Evolutionary conservation across 1,284 basidiomycete genomes (phyloP).

Genomic region (Ceraceosorus guamensis): DNA sequence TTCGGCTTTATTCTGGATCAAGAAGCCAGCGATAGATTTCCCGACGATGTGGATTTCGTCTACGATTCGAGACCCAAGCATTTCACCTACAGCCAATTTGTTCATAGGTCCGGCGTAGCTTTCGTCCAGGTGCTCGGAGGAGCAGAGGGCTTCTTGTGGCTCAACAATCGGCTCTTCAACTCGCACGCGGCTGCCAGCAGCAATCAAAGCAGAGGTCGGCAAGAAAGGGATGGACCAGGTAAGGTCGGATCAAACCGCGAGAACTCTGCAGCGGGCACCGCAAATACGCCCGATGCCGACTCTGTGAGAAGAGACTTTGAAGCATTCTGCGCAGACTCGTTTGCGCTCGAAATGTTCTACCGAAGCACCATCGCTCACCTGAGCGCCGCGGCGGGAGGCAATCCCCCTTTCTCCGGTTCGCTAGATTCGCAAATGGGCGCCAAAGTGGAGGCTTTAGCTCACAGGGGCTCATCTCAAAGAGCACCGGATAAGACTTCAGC

Average conservation of each 20-base stretch:
- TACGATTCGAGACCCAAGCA: constrained; percentile 42
- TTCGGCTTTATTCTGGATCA: constrained; percentile 47
- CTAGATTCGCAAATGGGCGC: too few species aligned
- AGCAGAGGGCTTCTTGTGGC: constrained; percentile 42
- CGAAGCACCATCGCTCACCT: constrained; percentile 9
- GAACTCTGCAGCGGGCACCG: background rate
- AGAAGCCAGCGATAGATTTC: constrained; percentile 36
- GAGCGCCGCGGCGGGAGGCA: background rate
- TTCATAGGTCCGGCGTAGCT: constrained; percentile 40
- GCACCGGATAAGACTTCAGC: too few species aligned
- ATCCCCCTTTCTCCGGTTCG: too few species aligned
- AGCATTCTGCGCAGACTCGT: constrained; percentile 27
- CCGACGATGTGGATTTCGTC: constrained; percentile 27
- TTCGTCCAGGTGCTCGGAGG: constrained; percentile 46
- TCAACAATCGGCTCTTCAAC: constrained; percentile 42
- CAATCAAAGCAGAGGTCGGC: background rate
- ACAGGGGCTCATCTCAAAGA: too few species aligned
- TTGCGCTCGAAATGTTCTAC: constrained; percentile 34
- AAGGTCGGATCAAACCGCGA: background rate
- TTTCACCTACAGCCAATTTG: constrained; percentile 45
- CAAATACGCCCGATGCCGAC: constrained; percentile 23
- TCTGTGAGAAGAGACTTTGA: constrained; percentile 26
- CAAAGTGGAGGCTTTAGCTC: too few species aligned
- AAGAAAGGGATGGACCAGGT: background rate
- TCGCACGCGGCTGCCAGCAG: constrained; percentile 17